phyloP scores from a whole-genome alignment of 2,329 filamentous ascomycete genomes.

The Ophiostoma ips region DNA sequence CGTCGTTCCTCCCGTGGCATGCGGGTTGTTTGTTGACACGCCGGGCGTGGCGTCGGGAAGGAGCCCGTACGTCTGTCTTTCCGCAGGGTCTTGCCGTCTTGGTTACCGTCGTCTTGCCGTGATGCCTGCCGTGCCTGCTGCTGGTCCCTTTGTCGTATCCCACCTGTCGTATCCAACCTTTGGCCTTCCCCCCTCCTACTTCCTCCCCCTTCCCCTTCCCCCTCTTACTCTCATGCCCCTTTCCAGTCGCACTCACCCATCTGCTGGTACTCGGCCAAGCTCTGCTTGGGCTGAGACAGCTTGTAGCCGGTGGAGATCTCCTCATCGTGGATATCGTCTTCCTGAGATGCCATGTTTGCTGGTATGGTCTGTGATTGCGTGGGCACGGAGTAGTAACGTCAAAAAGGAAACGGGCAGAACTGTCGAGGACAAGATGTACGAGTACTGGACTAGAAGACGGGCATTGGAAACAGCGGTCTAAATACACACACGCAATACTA shows the following conservation, averaged over 20 bases:
- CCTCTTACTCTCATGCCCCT: constrained; percentile 3
- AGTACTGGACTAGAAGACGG: too few relatives aligned
- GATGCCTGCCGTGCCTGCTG: too few relatives aligned
- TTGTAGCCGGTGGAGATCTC: constrained; percentile 94
- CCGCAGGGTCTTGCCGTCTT: too few relatives aligned
- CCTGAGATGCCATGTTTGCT: constrained; percentile 47
- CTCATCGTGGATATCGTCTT: constrained; percentile 63
- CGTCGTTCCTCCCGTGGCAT: too few relatives aligned
- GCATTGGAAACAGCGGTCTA: too few relatives aligned
- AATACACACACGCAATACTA: too few relatives aligned
- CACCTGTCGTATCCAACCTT: background rate
- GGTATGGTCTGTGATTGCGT: constrained; percentile 12
- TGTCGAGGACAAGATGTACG: too few relatives aligned
- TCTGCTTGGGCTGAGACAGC: constrained; percentile 93
- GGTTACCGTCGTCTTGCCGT: too few relatives aligned
- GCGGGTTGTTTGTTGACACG: too few relatives aligned
- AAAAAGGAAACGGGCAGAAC: background rate
- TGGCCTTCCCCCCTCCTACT: too few relatives aligned
- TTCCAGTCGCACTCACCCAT: constrained; percentile 56
- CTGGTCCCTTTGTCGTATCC: background rate
- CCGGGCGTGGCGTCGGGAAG: too few relatives aligned
- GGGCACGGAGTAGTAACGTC: background rate
- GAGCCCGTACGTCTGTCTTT: too few relatives aligned
- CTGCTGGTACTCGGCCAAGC: constrained; percentile 82
- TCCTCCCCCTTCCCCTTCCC: background rate